Base-by-base conservation (phyloP, 345 rosid species). In the Sonneratia caseolaris region DNA sequence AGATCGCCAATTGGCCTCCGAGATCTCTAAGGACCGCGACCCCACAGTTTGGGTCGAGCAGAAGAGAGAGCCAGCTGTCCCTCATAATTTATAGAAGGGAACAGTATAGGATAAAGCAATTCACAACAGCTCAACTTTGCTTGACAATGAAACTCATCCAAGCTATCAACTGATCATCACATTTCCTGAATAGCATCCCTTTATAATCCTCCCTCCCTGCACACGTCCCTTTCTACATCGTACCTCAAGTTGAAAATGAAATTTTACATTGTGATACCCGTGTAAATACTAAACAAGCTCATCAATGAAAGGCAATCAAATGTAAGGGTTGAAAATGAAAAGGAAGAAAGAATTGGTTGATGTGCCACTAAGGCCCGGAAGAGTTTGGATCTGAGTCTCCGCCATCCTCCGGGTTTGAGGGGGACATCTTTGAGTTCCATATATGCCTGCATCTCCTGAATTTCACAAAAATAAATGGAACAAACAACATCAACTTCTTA, bases 391-490 rank as follows among this genome's bases (percentile, higher is more conserved):
- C 64, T 11, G 64, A 59, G 68, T 62, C 57, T 11, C 47, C 32
- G 19, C 38, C 45, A 40, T 37, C 66, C 43, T 62, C 76, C 4
- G 69, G 55, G 64, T 38, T 19, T 4, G 43, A 40, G 9, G 73
- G 49, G 45, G 43, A 62, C 21, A 80, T 72, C 74, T 76, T 79
- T 69, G 53, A 71, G 24, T 69, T 76, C 70, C 71, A 27, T 55
- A 79, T 56, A 43, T 61, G 79, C 48, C 77, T 73, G 81, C 82
- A 86, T 47, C 53, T 76, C 82, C 89, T 84, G 86, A 64, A 83
- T 76, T 74, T 8, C 37, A 27, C 27, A 62, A 66, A 49, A 7
- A 1, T 40, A 40, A 40, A 40, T 40, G 37, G 9, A 27, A 64
- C 36, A 55, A 62, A n/a, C 18, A 21, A 19, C 51, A 18, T 36